Evolutionary conservation across 73 alveolate genomes (phyloP), one percentile per base, ranked within the genome.

Genomic region (Paramecium primaurelia): DNA sequence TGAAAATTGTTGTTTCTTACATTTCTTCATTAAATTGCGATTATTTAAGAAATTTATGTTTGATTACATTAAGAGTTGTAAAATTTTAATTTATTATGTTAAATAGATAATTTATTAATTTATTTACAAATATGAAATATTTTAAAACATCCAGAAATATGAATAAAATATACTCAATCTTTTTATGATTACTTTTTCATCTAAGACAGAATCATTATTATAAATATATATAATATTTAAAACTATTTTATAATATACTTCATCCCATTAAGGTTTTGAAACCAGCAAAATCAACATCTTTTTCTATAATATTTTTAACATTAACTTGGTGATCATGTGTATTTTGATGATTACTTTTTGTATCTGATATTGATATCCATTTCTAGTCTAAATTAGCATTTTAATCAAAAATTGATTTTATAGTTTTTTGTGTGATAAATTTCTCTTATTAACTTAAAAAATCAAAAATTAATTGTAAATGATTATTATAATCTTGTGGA

Each of bases 401-500:
- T 47, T 80, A 10, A 45, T 80, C 91, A 36, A 80, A 80, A 80
- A 80, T 80, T 25, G 49, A 45, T 49, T 80, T 25, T n/a, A 80
- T 49, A 3, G 91, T 26, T 47, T 80, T 42, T 80, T 42, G 28
- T 18, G 91, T 80, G 20, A 80, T 44, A 10, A 6, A 0, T 80
- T 80, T 42, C 36, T 47, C 91, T 32, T 47, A 16, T 49, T 73
- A 38, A n/a, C 91, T 49, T 47, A 80, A 28, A 25, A 80, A 80
- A 45, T 80, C 91, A 49, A 80, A 80, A 30, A 80, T 80, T 0
- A 80, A 44, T 49, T 80, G 58, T 47, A 80, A 49, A 45, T 80
- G 44, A 25, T 80, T 80, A 25, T 80, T 32, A 45, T 80, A 80
- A 49, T 80, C 91, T 80, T 80, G 26, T 16, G 91, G 91, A 6